Evolutionary conservation across 768 basidiomycete genomes (phyloP), one percentile per base, ranked within the genome.

Genomic region (Lentinula detonsa): DNA sequence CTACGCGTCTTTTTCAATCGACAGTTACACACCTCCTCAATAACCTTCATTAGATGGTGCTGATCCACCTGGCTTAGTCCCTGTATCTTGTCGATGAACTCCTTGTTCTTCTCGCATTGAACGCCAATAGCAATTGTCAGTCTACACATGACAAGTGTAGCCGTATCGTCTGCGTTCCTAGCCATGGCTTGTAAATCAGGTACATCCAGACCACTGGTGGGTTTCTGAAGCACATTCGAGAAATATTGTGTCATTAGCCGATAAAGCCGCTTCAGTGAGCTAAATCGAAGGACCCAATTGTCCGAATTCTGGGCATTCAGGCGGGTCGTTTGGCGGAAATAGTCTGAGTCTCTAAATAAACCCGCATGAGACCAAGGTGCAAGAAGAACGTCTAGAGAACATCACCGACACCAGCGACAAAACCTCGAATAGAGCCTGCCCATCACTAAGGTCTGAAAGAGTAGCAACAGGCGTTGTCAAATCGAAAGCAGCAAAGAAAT

Each of bases 271-370:
- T 95, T 95, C 63, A 95, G 81, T 8, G 88, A 73, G 72, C 81
- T 87, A 72, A 94, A 93, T 11, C 93, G 85, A 35, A 94, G 74
- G 60, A 94, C 91, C 93, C 93, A 96, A 73, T 92, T 95, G 68
- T 93, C 92, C 10, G 88, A 84, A 2, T 79, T 79, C 58, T 90
- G 85, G 16, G 81, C 73, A 0, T 85, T 77, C 5, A 83, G 75
- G 10, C 88, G 82, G 18, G 78, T 74, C 4, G 85, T 74, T 57
- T 82, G 83, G 49, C 84, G 82, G 69, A 95, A 95, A 75, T 92
- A 92, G 35, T 86, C 82, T 52, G 79, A 77, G 75, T 95, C 93
- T 65, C 93, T 95, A 68, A 31, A 66, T 52, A 62, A 48, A 37
- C 57, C 42, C 59, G 61, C 65, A 48, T 11, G 34, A 16, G 16